Evolutionary conservation across 441 rosid species (phyloP).

Genomic region (Euphorbia schlechtendalii): DNA sequence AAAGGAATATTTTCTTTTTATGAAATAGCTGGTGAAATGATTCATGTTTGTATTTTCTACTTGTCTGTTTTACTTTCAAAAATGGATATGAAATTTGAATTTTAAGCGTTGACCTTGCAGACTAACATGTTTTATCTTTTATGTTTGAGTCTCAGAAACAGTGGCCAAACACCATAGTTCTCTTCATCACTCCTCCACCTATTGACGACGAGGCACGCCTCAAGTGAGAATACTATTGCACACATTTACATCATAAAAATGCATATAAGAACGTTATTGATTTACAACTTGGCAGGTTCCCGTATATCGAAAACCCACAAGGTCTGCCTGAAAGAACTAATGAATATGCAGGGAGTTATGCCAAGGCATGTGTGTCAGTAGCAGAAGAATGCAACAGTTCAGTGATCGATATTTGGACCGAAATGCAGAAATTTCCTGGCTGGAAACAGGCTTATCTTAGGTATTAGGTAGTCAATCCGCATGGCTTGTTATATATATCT

Average conservation of each 20-base stretch:
- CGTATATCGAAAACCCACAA: constrained; percentile 49
- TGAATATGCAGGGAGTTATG: constrained; percentile 64
- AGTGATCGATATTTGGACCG: constrained; percentile 63
- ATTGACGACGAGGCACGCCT: constrained; percentile 77
- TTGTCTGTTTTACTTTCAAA: too few relatives aligned
- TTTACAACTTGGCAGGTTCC: constrained; percentile 51
- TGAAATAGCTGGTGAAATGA: too few relatives aligned
- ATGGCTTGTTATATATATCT: too few relatives aligned
- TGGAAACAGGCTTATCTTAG: too few relatives aligned
- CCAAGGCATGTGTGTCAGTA: constrained; percentile 48
- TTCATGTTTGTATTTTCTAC: too few relatives aligned
- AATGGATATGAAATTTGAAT: too few relatives aligned
- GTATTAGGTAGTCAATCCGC: too few relatives aligned
- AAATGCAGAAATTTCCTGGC: constrained; percentile 53
- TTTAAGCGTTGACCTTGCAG: neutral
- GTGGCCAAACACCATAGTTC: constrained; percentile 51
- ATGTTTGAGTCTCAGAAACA: constrained; percentile 37
- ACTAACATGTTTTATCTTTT: neutral
- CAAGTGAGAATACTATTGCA: constrained; percentile 27
- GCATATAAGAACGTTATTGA: too few relatives aligned
- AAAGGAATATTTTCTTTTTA: too few relatives aligned
- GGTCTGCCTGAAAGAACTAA: constrained; percentile 79
- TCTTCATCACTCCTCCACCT: constrained; percentile 81
- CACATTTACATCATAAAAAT: too few relatives aligned
- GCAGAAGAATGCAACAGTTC: constrained; percentile 49